Evolutionary conservation across 805 yeast genomes (phyloP).

Genomic region (Alloascoidea hylecoeti): DNA sequence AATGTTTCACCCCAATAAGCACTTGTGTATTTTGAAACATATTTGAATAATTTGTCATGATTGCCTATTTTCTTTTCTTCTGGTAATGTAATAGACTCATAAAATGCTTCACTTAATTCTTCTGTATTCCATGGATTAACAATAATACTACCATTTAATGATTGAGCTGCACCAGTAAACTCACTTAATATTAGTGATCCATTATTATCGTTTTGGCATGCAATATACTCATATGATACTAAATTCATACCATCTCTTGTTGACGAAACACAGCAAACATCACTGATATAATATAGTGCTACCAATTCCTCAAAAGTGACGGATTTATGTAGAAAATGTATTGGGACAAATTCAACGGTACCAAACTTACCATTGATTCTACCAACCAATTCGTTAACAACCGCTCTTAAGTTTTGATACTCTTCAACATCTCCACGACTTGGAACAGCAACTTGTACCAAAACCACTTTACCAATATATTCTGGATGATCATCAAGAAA

Average conservation of each 20-base stretch:
- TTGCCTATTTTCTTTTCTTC: constrained; percentile 68
- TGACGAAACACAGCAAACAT: constrained; percentile 83
- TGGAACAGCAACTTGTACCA: constrained; percentile 96
- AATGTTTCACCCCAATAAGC: constrained; percentile 96
- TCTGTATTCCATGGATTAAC: constrained; percentile 99
- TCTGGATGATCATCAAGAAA: constrained; percentile 89
- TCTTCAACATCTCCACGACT: constrained; percentile 97
- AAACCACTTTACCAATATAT: constrained; percentile 93
- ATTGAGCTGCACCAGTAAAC: constrained; percentile 99
- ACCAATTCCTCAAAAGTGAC: constrained; percentile 86
- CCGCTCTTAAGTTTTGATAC: constrained; percentile 84
- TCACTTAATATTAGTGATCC: constrained; percentile 86
- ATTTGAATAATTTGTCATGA: constrained; percentile 72
- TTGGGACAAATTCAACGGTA: constrained; percentile 93
- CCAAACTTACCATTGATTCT: constrained; percentile 94
- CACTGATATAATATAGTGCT: constrained; percentile 72
- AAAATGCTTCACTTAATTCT: constrained; percentile 73
- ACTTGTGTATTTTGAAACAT: constrained; percentile 87
- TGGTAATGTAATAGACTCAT: constrained; percentile 77
- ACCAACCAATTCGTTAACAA: constrained; percentile 92
- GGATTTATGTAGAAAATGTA: constrained; percentile 89
- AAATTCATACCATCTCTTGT: constrained; percentile 98
- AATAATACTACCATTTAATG: constrained; percentile 82
- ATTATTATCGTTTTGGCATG: constrained; percentile 77
- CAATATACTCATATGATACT: constrained; percentile 92